Evolutionary conservation across 371 early-diverging fungal genomes (phyloP), one percentile per base, ranked within the genome.

Genomic region (Mortierella polycephala): DNA sequence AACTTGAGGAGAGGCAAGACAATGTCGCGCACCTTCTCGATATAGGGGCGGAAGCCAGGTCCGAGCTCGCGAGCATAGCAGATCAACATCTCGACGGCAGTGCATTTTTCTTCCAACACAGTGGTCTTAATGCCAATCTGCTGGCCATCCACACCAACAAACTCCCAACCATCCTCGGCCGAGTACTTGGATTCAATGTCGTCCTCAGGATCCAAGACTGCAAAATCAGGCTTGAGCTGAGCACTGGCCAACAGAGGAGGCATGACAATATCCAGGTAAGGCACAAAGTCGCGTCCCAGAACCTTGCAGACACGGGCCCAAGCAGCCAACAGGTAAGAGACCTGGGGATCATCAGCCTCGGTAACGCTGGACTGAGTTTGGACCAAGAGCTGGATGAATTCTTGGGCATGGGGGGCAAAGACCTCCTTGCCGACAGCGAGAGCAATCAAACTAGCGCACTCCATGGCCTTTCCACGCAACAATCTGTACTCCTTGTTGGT

Each of bases 261-360:
- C 93, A 96, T 94, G 46, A 98, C 97, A 68, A 94, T 86, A 39
- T 90, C 88, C 69, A 98, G 82, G 71, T 94, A 95, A 23, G 98
- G 99, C 45, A 92, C 89, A 88, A 99, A 99, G 62, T 98, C 97
- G 21, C 87, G 86, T 7, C 93, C 96, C 80, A 99, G 89, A 41
- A 97, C 93, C 84, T 93, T 94, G 89, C 98, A 97, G 76, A 98
- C 85, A 64, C 99, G 91, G 44, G 97, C 97, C 99, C 99, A 99
- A 41, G 95, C 93, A 57, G 95, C 91, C 72, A 96, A 87, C 64
- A 99, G 86, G 83, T 97, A 99, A 11, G 95, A 92, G 53, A 90
- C 88, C 75, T 94, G 95, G 18, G 96, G 93, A 81, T 98, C 98
- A 81, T 98, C 97, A 23, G 91, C 72, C 55, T 98, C 98, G 13